A percentile compares a stretch with the other conserved stretches of the same genome.
phyloP scores from a whole-genome alignment of 2,329 filamentous ascomycete species.

The Cordyceps militaris region DNA sequence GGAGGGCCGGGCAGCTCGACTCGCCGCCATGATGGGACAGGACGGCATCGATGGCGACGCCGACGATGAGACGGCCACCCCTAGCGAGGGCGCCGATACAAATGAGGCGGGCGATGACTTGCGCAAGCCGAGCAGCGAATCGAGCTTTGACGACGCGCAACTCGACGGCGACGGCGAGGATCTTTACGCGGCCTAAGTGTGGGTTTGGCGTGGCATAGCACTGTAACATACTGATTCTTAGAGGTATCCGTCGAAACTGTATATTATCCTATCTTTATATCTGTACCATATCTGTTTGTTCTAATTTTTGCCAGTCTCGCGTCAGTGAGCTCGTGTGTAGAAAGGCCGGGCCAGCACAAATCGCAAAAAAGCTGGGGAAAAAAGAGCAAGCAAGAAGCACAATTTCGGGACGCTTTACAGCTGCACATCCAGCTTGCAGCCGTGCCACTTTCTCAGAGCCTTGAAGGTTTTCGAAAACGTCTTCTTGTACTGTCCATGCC shows the following conservation, averaged over 20 bases:
- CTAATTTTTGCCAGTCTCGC: no score
- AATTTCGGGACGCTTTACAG: not conserved
- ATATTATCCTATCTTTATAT: not conserved
- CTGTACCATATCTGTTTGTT: no score
- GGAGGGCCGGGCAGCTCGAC: slow-evolving; percentile 46
- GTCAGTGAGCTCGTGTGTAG: no score
- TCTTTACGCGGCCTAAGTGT: not conserved
- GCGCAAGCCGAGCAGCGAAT: slow-evolving; percentile 5
- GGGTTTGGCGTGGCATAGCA: not conserved
- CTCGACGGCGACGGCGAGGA: not conserved
- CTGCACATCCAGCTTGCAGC: not conserved
- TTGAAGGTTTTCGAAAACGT: not conserved
- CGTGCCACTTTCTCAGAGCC: not conserved
- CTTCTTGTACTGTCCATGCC: not conserved
- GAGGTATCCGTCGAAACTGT: not conserved
- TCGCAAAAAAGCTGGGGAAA: no score
- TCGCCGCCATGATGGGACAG: slow-evolving; percentile 45
- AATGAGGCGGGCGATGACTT: slow-evolving; percentile 3
- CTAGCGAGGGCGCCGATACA: slow-evolving; percentile 3
- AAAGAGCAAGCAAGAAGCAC: no score
- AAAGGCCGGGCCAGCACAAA: no score
- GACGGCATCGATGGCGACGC: slow-evolving; percentile 23
- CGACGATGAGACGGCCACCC: slow-evolving; percentile 5
- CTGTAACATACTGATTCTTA: slow-evolving; percentile 3
- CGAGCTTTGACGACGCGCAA: not conserved